Base-by-base conservation (phyloP, 1,139 yeast species). In the Sugiyamaella japonica region DNA sequence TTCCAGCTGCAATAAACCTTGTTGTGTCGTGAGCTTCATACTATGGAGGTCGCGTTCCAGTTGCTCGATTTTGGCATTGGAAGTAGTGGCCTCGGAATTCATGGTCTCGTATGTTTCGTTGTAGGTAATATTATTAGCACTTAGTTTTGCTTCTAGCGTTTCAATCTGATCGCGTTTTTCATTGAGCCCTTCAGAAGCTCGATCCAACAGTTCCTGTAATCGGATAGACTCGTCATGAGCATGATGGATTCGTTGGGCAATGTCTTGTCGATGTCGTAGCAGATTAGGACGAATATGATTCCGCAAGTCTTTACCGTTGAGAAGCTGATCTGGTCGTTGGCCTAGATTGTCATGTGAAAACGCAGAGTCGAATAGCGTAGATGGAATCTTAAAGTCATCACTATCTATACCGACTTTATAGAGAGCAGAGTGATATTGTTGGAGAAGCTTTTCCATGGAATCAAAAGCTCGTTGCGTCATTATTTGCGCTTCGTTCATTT, bases 41-140 rank as follows among this genome's bases (percentile, higher is more conserved):
- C 76, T 72, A 53, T 82, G 79, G 45, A 85, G 72, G 56, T 85
- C 89, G 40, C 83, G 77, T 58, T 84, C 88, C 51, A 83, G 70
- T 63, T 79, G 80, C 65, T 85, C 91, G 50, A 85, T 80, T 65
- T 86, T 89, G 20, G 84, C 79, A 52, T 82, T 79, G 56, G 82
- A 79, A 32, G 81, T 73, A 40, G 80, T 74, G 31, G 80, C 73
- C 60, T 83, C 83, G 57, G 81, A 75, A 52, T 78, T 74, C 79
- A 82, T 79, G 42, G 80, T 75, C 59, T 82, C 83, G 65, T 78
- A 77, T 16, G 82, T 74, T 52, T 82, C 84, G 52, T 85, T 88
- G 60, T 81, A 81, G 31, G 77, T 76, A 37, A 78, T 73, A 62
- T 83, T 83, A 34, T 76, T 72, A 20, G 80, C 77, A 6, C 82